phyloP scores from a whole-genome alignment of 306 rosid species.

The Fragaria vesca region DNA sequence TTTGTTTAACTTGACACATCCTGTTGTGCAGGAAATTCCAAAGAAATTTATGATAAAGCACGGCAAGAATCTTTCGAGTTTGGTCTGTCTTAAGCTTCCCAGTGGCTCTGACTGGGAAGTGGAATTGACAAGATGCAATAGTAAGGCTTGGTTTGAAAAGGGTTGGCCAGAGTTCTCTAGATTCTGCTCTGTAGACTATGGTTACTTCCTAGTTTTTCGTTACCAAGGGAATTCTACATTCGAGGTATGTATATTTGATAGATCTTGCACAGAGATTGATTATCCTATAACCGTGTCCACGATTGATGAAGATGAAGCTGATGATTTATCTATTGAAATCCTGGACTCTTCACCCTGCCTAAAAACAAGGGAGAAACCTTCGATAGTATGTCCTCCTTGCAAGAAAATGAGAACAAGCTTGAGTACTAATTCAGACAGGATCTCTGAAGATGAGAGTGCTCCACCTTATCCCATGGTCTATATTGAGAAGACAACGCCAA shows the following conservation, averaged over 20 bases:
- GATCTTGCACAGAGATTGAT: background rate
- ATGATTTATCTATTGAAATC: background rate
- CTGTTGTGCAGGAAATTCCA: conserved; percentile 14
- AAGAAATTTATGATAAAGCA: conserved; percentile 6
- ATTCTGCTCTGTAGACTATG: background rate
- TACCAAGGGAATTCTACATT: conserved; percentile 11
- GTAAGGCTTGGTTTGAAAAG: conserved; percentile 1
- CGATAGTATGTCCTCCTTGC: background rate
- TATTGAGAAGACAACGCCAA: background rate
- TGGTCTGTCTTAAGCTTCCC: conserved; percentile 3
- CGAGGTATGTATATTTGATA: conserved; percentile 13
- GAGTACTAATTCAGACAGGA: background rate
- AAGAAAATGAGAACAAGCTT: background rate
- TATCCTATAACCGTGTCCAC: background rate
- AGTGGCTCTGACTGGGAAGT: conserved; percentile 17
- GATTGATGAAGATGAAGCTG: background rate
- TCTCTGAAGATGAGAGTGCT: background rate
- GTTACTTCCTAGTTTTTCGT: background rate
- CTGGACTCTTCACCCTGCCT: background rate
- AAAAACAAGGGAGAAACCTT: conserved; percentile 6
- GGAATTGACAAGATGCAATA: background rate
- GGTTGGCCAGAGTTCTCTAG: conserved; percentile 20
- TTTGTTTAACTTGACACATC: background rate
- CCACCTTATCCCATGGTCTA: background rate
- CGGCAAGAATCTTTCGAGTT: background rate